phyloP scores from a whole-genome alignment of 78 protist genomes.

The Dictyostelium citrinum region DNA sequence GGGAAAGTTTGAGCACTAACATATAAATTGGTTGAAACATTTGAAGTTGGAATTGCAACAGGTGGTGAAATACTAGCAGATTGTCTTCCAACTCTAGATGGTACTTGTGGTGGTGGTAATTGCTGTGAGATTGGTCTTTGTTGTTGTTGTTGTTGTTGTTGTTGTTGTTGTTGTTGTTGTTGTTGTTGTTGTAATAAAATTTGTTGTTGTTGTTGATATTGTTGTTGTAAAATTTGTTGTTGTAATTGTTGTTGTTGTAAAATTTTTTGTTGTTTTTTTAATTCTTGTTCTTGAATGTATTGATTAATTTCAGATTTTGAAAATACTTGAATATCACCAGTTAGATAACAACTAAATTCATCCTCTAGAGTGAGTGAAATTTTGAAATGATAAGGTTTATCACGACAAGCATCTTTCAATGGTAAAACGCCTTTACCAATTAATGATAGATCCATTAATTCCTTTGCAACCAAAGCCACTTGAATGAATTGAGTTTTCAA shows the following conservation, averaged over 20 bases:
- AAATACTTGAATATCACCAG: conserved; percentile 51
- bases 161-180: not conserved
- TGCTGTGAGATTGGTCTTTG: not conserved
- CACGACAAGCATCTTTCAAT: conserved; percentile 34
- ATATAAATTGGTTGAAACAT: not conserved
- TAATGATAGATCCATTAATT: conserved; percentile 18
- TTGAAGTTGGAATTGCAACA: not conserved
- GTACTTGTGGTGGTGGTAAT: conserved; percentile 29
- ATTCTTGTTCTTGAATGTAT: conserved; percentile 1
- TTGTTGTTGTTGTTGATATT: not conserved
- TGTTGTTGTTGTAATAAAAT: not conserved
- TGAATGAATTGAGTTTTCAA: conserved; percentile 63
- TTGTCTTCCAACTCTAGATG: conserved; percentile 11
- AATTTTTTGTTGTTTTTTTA: not conserved
- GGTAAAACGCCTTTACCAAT: conserved; percentile 74
- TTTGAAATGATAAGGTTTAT: conserved; percentile 35
- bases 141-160: not conserved
- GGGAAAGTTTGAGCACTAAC: not conserved
- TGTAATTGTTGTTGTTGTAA: not conserved
- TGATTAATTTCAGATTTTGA: conserved; percentile 34
- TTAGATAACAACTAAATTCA: conserved; percentile 33
- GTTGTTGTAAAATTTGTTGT: conserved; percentile 7
- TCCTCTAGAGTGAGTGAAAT: conserved; percentile 20
- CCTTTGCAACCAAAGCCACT: conserved; percentile 34
- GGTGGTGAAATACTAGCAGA: conserved; percentile 1